Evolutionary conservation across 495 filamentous ascomycete species (phyloP).

Genomic region (Corynascus novoguineensis): DNA sequence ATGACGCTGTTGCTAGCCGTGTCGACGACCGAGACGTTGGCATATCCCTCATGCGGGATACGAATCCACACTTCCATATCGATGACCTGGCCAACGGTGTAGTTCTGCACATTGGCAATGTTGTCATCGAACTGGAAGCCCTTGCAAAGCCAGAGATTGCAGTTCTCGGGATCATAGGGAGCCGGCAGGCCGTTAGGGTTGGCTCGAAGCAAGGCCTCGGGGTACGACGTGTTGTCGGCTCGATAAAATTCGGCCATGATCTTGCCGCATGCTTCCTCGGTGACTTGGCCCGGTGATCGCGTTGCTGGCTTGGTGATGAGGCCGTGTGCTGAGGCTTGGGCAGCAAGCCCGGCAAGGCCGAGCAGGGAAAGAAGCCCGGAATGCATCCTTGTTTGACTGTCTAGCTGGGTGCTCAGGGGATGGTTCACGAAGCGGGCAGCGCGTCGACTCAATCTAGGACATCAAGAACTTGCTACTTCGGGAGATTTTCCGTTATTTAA

Average conservation of each 20-base stretch:
- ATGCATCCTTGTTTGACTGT: constrained; percentile 15
- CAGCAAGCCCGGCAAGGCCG: constrained; percentile 44
- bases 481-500: background rate
- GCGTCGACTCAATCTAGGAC: too few species aligned
- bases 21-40: constrained; percentile 66
- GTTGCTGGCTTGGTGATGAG: constrained; percentile 54
- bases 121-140: constrained; percentile 70
- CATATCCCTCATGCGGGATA: constrained; percentile 59
- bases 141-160: constrained; percentile 66
- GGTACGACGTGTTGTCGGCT: constrained; percentile 61
- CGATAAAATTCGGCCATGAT: constrained; percentile 56
- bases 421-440: too few species aligned
- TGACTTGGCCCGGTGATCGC: constrained; percentile 56
- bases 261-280: constrained; percentile 55
- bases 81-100: constrained; percentile 55
- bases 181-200: constrained; percentile 43
- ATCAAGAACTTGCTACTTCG: background rate
- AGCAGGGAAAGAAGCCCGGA: constrained; percentile 17
- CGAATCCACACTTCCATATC: constrained; percentile 54
- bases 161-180: constrained; percentile 54
- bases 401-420: background rate
- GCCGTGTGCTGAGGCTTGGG: constrained; percentile 56
- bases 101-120: constrained; percentile 56
- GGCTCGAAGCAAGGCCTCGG: constrained; percentile 59
- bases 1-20: constrained; percentile 56